phyloP scores from a whole-genome alignment of 1,284 basidiomycete species.

The Ceratobasidium sp. region DNA sequence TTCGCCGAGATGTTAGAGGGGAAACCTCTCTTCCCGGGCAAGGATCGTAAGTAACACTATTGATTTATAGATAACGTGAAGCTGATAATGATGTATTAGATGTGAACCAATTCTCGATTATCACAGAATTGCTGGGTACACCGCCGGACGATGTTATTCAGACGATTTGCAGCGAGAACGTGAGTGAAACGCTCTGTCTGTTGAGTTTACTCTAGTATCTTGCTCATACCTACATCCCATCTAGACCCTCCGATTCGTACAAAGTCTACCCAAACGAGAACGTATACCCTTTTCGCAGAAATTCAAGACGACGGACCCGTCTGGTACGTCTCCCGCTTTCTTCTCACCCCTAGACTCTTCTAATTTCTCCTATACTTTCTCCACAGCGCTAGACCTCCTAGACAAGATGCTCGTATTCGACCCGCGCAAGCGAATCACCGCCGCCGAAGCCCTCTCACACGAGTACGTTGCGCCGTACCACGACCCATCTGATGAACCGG shows the following conservation, averaged over 20 bases:
- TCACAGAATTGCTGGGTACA: slow-evolving; percentile 95
- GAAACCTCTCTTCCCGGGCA: slow-evolving; percentile 98
- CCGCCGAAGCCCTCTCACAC: slow-evolving; percentile 90
- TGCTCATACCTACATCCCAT: neutral
- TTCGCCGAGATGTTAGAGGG: slow-evolving; percentile 99
- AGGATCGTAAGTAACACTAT: slow-evolving; percentile 82
- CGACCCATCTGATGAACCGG: slow-evolving; percentile 98
- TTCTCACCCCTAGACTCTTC: neutral
- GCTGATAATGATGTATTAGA: slow-evolving; percentile 67
- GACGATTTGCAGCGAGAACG: slow-evolving; percentile 98
- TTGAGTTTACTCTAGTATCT: neutral
- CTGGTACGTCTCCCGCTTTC: slow-evolving; percentile 66
- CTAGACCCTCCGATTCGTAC: slow-evolving; percentile 98
- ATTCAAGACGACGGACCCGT: slow-evolving; percentile 89
- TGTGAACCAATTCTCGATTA: slow-evolving; percentile 99
- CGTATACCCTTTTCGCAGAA: slow-evolving; percentile 96
- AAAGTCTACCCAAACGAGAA: slow-evolving; percentile 96
- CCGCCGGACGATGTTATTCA: slow-evolving; percentile 99
- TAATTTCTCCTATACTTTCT: neutral
- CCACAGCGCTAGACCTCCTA: slow-evolving; percentile 89
- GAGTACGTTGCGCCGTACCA: slow-evolving; percentile 98
- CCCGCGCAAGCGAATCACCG: slow-evolving; percentile 95
- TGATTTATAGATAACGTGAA: neutral
- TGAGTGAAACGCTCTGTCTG: slow-evolving; percentile 61
- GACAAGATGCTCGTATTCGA: slow-evolving; percentile 99